Conservation (phyloP, 139 green algal genomes). For the Chara braunii region DNA sequence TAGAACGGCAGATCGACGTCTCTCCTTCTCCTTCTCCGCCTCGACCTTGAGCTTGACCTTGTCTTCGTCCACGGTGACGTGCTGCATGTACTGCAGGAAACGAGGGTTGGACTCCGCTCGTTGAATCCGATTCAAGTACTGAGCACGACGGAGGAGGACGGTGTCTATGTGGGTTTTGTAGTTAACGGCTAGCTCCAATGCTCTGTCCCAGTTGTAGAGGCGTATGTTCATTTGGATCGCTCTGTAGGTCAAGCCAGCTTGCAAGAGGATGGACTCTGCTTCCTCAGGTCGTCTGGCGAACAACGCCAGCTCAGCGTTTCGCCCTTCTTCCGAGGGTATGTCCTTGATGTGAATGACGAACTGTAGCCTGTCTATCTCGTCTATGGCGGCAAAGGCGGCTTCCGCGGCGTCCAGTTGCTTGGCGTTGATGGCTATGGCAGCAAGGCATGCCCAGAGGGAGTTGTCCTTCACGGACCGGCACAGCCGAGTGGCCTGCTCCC, state of each 20-base stretch:
- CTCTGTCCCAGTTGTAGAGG: constrained; percentile 45
- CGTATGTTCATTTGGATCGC: constrained; percentile 73
- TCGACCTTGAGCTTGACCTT: background rate
- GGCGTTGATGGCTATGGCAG: constrained; percentile 54
- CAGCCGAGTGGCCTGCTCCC: constrained; percentile 63
- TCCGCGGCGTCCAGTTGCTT: constrained; percentile 65
- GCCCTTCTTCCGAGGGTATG: constrained; percentile 57
- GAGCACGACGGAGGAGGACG: constrained; percentile 52
- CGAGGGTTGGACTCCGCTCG: background rate
- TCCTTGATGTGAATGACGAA: constrained; percentile 42
- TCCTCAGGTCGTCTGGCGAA: constrained; percentile 51
- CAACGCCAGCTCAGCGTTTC: constrained; percentile 62
- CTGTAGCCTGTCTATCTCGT: constrained; percentile 1
- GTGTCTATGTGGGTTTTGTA: constrained; percentile 66
- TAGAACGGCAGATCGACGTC: no score
- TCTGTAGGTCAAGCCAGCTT: constrained; percentile 61
- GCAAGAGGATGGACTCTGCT: constrained; percentile 63
- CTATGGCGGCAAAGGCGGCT: constrained; percentile 54
- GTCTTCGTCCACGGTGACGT: background rate
- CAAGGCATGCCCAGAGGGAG: constrained; percentile 65
- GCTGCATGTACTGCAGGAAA: constrained; percentile 6
- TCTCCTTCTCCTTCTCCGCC: constrained; percentile 2
- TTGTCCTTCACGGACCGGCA: constrained; percentile 66
- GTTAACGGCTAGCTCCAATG: constrained; percentile 60
- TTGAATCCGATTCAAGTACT: constrained; percentile 6